Percentiles rank a stretch among this genome's conserved stretches.
phyloP scores from a whole-genome alignment of 441 rosid species.

The Kokia cookei region DNA sequence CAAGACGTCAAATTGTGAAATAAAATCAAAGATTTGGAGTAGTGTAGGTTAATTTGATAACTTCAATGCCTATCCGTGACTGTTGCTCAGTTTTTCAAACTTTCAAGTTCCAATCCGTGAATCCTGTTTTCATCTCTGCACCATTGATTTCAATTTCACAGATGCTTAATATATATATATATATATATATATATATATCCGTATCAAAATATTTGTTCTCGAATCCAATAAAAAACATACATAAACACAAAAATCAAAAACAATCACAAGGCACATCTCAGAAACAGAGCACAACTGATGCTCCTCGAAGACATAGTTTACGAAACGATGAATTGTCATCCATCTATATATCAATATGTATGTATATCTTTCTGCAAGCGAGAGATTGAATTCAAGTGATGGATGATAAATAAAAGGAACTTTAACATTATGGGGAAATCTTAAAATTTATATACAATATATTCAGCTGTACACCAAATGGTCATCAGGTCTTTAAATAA shows the following conservation, averaged over 20 bases:
- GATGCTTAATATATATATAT: not conserved
- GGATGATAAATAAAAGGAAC: not conserved
- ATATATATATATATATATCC: not conserved
- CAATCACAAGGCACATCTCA: too few species aligned
- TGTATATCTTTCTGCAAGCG: not conserved
- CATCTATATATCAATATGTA: not conserved
- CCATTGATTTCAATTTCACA: not conserved
- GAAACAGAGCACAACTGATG: too few species aligned
- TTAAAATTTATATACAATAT: slow-evolving; percentile 21
- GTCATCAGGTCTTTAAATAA: slow-evolving; percentile 3
- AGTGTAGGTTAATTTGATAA: not conserved
- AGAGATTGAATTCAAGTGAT: not conserved
- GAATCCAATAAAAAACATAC: not conserved
- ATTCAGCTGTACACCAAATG: slow-evolving; percentile 21
- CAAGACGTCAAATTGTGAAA: not conserved
- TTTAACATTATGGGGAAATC: not conserved
- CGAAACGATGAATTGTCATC: not conserved
- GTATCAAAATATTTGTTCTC: not conserved
- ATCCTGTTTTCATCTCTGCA: not conserved
- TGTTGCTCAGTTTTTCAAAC: not conserved
- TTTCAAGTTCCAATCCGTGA: slow-evolving; percentile 2
- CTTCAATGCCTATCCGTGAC: slow-evolving; percentile 11
- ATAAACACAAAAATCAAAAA: too few species aligned
- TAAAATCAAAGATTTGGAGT: slow-evolving; percentile 5
- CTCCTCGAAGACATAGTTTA: too few species aligned